Conservation (phyloP, 83 land plant species). For the Picea mariana region DNA sequence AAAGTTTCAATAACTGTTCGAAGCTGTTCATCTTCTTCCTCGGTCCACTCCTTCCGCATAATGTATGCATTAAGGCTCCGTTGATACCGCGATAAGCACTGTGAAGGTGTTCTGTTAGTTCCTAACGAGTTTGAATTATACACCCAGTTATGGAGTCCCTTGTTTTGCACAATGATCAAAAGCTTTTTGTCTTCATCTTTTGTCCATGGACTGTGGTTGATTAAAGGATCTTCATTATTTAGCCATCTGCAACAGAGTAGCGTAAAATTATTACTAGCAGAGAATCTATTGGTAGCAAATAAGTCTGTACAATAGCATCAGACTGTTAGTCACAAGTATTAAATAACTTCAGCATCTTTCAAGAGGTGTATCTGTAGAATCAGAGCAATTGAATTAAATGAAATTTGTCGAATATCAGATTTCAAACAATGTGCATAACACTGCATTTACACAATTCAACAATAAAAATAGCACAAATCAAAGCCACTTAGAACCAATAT, state of each 20-base stretch:
- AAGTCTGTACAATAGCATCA: not conserved
- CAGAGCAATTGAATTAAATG: not conserved
- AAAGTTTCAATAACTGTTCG: constrained; percentile 63
- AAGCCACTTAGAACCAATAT: not conserved
- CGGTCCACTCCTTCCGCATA: constrained; percentile 81
- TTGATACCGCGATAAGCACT: constrained; percentile 90
- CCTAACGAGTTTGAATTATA: constrained; percentile 64
- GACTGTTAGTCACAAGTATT: not conserved
- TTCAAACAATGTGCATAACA: not conserved
- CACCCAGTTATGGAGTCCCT: constrained; percentile 72
- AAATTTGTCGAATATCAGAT: not conserved
- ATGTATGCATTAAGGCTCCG: constrained; percentile 88
- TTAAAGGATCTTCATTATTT: constrained; percentile 79
- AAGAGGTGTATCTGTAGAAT: not conserved
- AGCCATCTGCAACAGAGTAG: constrained; percentile 64
- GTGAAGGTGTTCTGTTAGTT: constrained; percentile 80
- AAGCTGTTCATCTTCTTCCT: constrained; percentile 87
- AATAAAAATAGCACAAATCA: not conserved
- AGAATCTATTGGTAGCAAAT: not conserved
- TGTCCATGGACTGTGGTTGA: constrained; percentile 72
- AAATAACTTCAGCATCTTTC: not conserved
- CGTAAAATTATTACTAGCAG: not conserved
- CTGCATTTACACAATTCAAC: not conserved
- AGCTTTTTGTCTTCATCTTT: constrained; percentile 78
- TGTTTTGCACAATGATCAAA: constrained; percentile 53